Evolutionary conservation across 163 green algal genomes (phyloP), one percentile per base, ranked within the genome.

Genomic region (Scenedesmus sp.): DNA sequence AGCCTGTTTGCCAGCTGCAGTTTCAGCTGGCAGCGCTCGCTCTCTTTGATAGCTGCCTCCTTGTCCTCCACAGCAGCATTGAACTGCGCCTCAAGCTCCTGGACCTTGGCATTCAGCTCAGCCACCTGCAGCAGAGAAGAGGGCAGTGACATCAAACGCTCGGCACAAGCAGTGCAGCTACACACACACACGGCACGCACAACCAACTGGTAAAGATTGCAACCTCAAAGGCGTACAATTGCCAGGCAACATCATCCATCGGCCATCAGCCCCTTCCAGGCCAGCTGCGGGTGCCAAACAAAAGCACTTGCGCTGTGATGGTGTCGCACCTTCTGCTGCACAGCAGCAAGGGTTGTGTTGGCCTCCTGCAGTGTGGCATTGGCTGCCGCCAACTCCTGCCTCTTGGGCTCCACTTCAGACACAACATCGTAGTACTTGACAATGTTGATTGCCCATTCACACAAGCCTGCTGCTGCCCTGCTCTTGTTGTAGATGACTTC

Each of bases 401-500:
- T 93, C 96, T 98, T 98, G 81, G 97, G 97, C 94, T 98, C 96
- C 77, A 97, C 96, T 91, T 97, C 94, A 20, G 91, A 94, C 67
- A 98, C 96, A 8, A 97, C 96, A 85, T 98, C 96, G 91, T 96
- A 98, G 95, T 98, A 98, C 87, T 95, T 96, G 67, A 98, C 95
- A 82, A 98, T 98, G 95, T 98, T 98, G 93, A 97, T 96, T 13
- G 87, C 87, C 95, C 96, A 98, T 76, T 98, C 96, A 92, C 97
- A 98, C 87, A 98, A 92, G 67, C 97, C 97, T 26, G 96, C 96
- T 6, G 97, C 97, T 1, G 97, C 97, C 6, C 94, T 94, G 20
- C 95, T 97, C 95, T 98, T 98, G 91, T 95, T 97, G 82, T 93
- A 95, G 59, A 98, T 98, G 73, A 93, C 89, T 15, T 98, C 96